Evolutionary conservation across 2,329 filamentous ascomycete species (phyloP).

Genomic region (Talaromyces funiculosus): DNA sequence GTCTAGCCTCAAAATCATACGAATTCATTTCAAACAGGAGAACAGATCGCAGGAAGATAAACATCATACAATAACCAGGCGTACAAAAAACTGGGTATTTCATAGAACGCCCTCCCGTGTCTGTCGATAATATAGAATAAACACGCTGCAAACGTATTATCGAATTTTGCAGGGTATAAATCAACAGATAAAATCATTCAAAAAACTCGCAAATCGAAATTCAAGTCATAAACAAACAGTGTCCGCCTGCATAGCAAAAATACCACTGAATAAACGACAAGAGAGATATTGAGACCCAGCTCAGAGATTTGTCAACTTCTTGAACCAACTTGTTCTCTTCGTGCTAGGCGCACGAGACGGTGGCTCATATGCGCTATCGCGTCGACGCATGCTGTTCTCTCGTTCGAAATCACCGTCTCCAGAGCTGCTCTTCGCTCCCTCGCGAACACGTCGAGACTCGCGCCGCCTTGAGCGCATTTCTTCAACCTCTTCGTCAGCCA

Average conservation of each 20-base stretch:
- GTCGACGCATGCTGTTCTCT: constrained; percentile 26
- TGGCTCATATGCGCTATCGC: constrained; percentile 23
- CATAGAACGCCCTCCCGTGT: constrained; percentile 2
- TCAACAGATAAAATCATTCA: neutral
- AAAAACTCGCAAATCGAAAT: no score
- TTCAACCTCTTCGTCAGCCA: constrained; percentile 36
- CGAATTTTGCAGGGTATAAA: neutral
- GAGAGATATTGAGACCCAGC: neutral
- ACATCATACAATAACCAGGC: neutral
- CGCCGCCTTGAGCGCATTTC: constrained; percentile 31
- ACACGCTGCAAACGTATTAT: neutral
- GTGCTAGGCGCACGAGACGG: constrained; percentile 21
- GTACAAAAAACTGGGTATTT: constrained; percentile 8
- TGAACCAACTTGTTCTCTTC: constrained; percentile 41
- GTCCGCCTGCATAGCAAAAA: neutral
- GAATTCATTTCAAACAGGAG: neutral
- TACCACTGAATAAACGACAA: neutral
- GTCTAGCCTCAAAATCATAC: neutral
- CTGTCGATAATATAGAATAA: constrained; percentile 2
- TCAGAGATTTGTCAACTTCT: constrained; percentile 32
- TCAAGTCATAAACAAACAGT: constrained; percentile 1
- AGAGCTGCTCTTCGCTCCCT: constrained; percentile 36
- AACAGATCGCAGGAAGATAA: neutral
- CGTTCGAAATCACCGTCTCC: constrained; percentile 37
- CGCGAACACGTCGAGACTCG: constrained; percentile 26